Evolutionary conservation across 1,284 basidiomycete genomes (phyloP), one percentile per base, ranked within the genome.

Genomic region (Pseudozyma tsukubaensis): DNA sequence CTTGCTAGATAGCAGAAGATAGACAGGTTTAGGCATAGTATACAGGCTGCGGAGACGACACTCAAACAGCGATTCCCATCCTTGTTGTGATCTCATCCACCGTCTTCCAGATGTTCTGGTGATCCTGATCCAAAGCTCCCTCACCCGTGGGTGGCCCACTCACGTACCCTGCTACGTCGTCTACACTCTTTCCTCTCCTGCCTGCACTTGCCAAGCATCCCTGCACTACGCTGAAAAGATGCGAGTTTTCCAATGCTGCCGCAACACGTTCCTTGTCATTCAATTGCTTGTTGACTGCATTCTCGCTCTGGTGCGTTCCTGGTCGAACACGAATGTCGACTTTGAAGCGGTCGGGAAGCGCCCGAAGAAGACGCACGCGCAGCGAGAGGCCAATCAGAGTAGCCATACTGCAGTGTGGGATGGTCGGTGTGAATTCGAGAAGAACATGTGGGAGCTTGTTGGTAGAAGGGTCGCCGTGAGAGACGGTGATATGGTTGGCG

Each of bases 241-340:
- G 90, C 11, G 89, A 88, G 85, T 99, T 99, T 85, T 99, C 96
- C 39, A 99, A 87, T 0, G 96, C 97, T 10, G 97, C 97, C 24
- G 95, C 95, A 0, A 99, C 97, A 50, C 96, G 89, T 86, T 99
- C 96, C 86, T 99, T 99, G 86, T 99, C 96, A 83, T 99, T 98
- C 49, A 99, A 88, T 84, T 99, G 96, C 85, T 98, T 99, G 87
- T 99, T 99, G 36, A 98, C 95, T 54, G 94, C 91, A 71, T 91
- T 89, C 84, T 97, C 96, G 82, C 92, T 94, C 85, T 97, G 93
- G 86, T 99, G 97, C 0, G 94, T 96, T 4, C 96, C 96, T 39
- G 92, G 91, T 81, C 95, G 94, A 50, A 99, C 91, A 43, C 90
- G 89, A 64, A 99, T 94, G 85, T 98, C 94, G 29, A 99, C 90